These are phyloP conservation scores for Hamamelis virginiana DNA, from an alignment of 164 flowering plant genomes.

Conservation along the genomic window DNA sequence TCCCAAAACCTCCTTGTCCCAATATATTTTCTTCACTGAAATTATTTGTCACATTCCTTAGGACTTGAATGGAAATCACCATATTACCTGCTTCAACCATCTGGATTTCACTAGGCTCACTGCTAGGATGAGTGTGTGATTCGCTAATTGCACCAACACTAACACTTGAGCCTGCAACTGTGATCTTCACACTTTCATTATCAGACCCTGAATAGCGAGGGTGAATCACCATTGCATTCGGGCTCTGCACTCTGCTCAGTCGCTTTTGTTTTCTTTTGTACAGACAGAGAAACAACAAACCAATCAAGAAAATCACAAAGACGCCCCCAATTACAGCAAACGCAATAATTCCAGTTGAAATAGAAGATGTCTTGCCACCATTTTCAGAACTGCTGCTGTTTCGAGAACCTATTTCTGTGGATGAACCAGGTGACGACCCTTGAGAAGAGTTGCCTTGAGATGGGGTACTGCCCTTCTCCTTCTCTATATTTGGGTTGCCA, in stretches of 20 bases:
- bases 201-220: constrained; percentile 75
- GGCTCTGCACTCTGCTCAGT: constrained; percentile 56
- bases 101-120: constrained; percentile 51
- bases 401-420: constrained; percentile 4
- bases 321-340: constrained; percentile 43
- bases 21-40: constrained; percentile 62
- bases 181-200: constrained; percentile 64
- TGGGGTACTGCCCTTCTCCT: constrained; percentile 30
- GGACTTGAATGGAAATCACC: constrained; percentile 75
- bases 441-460: constrained; percentile 20
- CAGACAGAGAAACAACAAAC: constrained; percentile 40
- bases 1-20: constrained; percentile 75
- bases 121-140: constrained; percentile 33
- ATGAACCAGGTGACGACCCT: constrained; percentile 12
- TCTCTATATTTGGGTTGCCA: constrained; percentile 56
- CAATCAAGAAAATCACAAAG: constrained; percentile 35
- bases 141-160: constrained; percentile 58
- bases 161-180: constrained; percentile 69
- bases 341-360: constrained; percentile 32
- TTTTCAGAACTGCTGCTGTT: constrained; percentile 9
- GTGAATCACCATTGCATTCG: constrained; percentile 63
- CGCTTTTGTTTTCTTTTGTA: constrained; percentile 50
- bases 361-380: constrained; percentile 32
- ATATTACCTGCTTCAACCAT: constrained; percentile 77
- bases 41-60: constrained; percentile 60